Conservation (phyloP, 2,329 filamentous ascomycete genomes). For the Cryphonectria nitschkei region DNA sequence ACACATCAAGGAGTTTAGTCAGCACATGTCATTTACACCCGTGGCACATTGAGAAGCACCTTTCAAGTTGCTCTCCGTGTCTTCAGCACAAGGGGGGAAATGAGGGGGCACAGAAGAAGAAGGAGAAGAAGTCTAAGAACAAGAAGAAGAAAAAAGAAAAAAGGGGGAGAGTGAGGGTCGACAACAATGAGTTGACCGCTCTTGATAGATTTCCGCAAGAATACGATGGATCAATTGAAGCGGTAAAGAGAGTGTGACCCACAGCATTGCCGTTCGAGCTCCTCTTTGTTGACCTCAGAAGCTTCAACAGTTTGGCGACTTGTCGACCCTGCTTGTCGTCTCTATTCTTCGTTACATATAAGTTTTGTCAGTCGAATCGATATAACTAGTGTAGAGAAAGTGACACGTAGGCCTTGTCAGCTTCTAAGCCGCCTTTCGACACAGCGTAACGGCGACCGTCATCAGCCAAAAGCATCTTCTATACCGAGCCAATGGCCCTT, state of each 20-base stretch:
- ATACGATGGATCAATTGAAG: conserved; percentile 20
- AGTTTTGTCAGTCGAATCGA: neutral
- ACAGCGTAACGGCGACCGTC: neutral
- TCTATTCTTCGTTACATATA: neutral
- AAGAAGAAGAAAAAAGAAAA: neutral
- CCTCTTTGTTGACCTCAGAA: neutral
- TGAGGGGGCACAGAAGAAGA: neutral
- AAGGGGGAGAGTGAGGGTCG: neutral
- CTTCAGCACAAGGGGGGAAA: neutral
- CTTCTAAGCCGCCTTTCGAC: neutral
- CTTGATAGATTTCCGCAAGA: conserved; percentile 17
- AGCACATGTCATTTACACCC: neutral
- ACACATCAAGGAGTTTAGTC: neutral
- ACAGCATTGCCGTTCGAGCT: conserved; percentile 15
- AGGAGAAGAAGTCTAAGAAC: neutral
- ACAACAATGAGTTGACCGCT: conserved; percentile 25
- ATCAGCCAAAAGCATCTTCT: neutral
- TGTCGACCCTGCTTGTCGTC: neutral
- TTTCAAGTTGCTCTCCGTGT: neutral
- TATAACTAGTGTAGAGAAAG: neutral
- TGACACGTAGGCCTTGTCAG: neutral
- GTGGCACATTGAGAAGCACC: neutral
- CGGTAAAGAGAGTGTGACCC: conserved; percentile 27
- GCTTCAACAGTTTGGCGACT: neutral
- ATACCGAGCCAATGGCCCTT: neutral